phyloP scores from a whole-genome alignment of 495 filamentous ascomycete genomes.

The Xylaria bambusicola region DNA sequence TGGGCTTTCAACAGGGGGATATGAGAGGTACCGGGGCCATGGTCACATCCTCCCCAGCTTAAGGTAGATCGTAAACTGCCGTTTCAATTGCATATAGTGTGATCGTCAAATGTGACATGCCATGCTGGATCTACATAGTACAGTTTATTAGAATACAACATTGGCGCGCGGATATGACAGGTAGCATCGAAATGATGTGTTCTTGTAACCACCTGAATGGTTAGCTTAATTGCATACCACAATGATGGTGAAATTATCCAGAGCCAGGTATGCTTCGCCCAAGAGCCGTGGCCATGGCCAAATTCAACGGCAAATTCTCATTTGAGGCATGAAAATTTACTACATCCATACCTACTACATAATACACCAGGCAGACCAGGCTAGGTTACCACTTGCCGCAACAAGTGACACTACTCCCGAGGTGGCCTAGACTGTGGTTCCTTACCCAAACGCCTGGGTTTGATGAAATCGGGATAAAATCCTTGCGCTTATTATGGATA shows the following conservation, averaged over 20 bases:
- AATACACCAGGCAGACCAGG: not conserved
- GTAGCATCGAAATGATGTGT: slow-evolving; percentile 11
- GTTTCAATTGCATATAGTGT: slow-evolving; percentile 18
- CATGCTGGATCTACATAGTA: slow-evolving; percentile 6
- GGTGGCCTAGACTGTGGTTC: slow-evolving; percentile 12
- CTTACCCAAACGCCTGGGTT: slow-evolving; percentile 23
- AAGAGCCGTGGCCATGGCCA: too few relatives aligned
- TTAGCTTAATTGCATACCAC: not conserved
- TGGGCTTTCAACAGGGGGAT: slow-evolving; percentile 1
- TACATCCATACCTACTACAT: not conserved
- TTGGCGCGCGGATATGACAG: slow-evolving; percentile 11
- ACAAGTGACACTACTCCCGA: slow-evolving; percentile 12
- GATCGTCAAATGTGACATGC: slow-evolving; percentile 21
- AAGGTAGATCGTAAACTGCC: slow-evolving; percentile 13
- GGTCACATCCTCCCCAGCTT: slow-evolving; percentile 9
- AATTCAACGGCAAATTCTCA: too few relatives aligned
- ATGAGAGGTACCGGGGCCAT: not conserved
- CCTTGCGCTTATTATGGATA: slow-evolving; percentile 18
- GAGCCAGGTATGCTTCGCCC: too few relatives aligned
- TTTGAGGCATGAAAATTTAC: too few relatives aligned
- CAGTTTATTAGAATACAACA: slow-evolving; percentile 15
- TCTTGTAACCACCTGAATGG: not conserved
- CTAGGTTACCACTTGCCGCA: not conserved
- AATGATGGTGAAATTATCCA: too few relatives aligned
- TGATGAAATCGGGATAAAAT: slow-evolving; percentile 11